Evolutionary conservation across 202 grass and related monocot species (phyloP), one percentile per base, ranked within the genome.

Genomic region (Saccharum hybrid): DNA sequence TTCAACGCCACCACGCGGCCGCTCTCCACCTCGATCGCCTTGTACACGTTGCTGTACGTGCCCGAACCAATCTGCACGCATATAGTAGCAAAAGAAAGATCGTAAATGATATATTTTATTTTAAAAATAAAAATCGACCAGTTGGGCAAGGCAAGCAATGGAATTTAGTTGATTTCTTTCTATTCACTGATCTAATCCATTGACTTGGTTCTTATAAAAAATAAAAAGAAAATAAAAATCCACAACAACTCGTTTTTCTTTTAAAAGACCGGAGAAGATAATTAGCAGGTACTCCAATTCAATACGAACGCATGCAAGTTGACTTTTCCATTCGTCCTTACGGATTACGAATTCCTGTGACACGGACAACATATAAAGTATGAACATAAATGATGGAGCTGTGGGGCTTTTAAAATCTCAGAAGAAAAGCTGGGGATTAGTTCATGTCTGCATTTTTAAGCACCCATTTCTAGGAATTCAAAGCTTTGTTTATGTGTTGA

Each of bases 11-110:
- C 93, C 86, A 96, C 86, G 16, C 62, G 30, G 71, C 88, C 81
- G 56, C 64, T 92, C 83, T 79, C 89, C 83, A 88, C 51, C 46
- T 99, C 96, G 2, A 85, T 88, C 76, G 96, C 96, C 88, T 96
- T 99, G 90, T 99, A 99, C 83, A 99, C 96, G 66, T 99, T 99
- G 70, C 93, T 96, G 85, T 99, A 99, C 7, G 96, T 99, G 34
- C 96, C 96, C 33, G 96, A 99, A 61, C 96, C 96, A 78, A 99
- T 96, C 96, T 99, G 75, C 42, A 61, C 31, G 9, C 37, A 19
- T 31, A 75, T 1, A 60, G 57, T 10, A 37, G 75, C 22, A 30
- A 3, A 65, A 26, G 52, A 66, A 82, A 78, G 1, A 77, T 60
- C 2, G 23, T 15, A 76, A 57, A 57, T 57, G 18, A 8, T 57